Evolutionary conservation across 164 flowering plant species (phyloP).

Genomic region (Aristolochia fimbriata): DNA sequence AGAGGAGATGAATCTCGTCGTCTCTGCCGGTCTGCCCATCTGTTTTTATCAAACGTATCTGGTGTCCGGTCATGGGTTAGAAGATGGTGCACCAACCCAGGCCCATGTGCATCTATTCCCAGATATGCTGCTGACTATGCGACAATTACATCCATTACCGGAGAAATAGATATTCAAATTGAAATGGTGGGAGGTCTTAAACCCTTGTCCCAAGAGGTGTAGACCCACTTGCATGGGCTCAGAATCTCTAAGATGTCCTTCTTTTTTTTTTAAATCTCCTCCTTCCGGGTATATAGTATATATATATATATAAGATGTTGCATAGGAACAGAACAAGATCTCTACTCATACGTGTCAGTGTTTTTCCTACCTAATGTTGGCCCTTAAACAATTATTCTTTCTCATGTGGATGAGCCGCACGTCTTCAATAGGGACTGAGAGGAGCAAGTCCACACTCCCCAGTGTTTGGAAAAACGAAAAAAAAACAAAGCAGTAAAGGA

Average conservation of each 20-base stretch:
- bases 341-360: too few species aligned
- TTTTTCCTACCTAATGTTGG: too few species aligned
- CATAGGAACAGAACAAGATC: too few species aligned
- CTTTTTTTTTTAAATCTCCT: background rate
- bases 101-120: conserved; percentile 5
- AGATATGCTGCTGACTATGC: conserved; percentile 6
- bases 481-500: too few species aligned
- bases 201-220: conserved; percentile 6
- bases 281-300: background rate
- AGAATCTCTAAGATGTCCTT: conserved; percentile 2
- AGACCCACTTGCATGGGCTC: conserved; percentile 4
- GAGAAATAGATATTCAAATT: background rate
- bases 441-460: too few species aligned
- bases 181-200: conserved; percentile 2
- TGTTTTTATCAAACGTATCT: background rate
- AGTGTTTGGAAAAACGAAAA: too few species aligned
- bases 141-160: conserved; percentile 1
- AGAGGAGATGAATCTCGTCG: background rate
- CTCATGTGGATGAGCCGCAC: too few species aligned
- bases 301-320: too few species aligned
- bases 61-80: background rate
- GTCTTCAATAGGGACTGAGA: too few species aligned
- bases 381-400: too few species aligned
- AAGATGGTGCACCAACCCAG: conserved; percentile 1
- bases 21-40: background rate